A percentile compares a stretch with the other conserved stretches of the same genome.
Conservation (phyloP, 805 yeast genomes). For the Candida pini region DNA sequence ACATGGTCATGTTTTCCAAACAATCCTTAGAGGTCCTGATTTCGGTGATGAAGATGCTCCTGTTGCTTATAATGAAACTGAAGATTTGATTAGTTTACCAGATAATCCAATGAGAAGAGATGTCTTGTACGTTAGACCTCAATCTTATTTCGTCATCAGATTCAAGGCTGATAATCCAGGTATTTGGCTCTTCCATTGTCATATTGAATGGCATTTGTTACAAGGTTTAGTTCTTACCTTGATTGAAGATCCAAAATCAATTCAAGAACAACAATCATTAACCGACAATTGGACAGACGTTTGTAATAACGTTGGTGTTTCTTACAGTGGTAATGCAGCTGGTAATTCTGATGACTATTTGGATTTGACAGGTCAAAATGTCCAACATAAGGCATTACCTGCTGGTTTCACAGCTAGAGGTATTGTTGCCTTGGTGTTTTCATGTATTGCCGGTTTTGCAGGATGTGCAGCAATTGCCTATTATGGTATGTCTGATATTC, state of each 20-base stretch:
- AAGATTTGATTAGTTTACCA: conserved; percentile 53
- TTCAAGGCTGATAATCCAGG: conserved; percentile 95
- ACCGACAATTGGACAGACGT: conserved; percentile 54
- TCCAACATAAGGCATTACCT: conserved; percentile 65
- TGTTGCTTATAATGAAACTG: conserved; percentile 48
- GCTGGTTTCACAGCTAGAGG: conserved; percentile 92
- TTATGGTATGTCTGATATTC: conserved; percentile 84
- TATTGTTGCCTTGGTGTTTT: conserved; percentile 88
- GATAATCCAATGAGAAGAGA: conserved; percentile 83
- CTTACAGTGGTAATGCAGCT: conserved; percentile 81
- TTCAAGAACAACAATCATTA: conserved; percentile 57
- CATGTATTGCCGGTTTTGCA: conserved; percentile 75
- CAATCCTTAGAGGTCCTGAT: conserved; percentile 63
- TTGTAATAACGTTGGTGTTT: conserved; percentile 54
- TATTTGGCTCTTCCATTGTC: conserved; percentile 98
- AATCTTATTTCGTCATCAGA: conserved; percentile 79
- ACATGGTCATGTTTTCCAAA: conserved; percentile 91
- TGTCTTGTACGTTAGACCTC: conserved; percentile 69
- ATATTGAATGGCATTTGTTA: conserved; percentile 95
- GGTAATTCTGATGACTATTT: conserved; percentile 59
- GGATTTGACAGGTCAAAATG: conserved; percentile 70
- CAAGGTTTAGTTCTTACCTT: conserved; percentile 85
- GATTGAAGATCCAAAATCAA: conserved; percentile 75
- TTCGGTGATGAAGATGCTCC: conserved; percentile 51
- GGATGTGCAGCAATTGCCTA: conserved; percentile 73